Base-by-base conservation (phyloP, 148 eudicot species). In the Vaccinium myrtillus region DNA sequence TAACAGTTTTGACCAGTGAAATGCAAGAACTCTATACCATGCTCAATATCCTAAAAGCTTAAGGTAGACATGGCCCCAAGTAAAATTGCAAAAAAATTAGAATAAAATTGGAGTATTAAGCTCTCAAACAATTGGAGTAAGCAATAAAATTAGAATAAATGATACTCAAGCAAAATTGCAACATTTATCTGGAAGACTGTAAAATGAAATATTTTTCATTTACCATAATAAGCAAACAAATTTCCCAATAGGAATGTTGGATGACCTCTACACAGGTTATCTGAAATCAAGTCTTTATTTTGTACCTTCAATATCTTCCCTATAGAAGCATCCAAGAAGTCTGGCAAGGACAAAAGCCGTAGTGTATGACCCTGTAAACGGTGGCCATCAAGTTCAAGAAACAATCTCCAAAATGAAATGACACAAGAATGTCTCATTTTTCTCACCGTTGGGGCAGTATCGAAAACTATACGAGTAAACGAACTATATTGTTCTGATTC, bases 401-500 rank as follows among this genome's bases (percentile, higher is more conserved):
- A 61, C 74, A 79, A 25, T 65, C 6, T 50, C 77, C 30, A 46
- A 51, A 30, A 80, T 4, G 27, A 49, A 61, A 70, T 15, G 30
- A 73, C 2, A 75, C 25, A 67, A 55, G 71, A 76, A 74, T 58
- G 25, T 54, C 1, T 54, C 19, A 5, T 36, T 78, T 71, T 78
- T 65, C 92, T 92, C 80, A 96, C 99, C 90, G 99, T 95, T 55
- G 99, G 98, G 83, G 98, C 98, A 56, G 98, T 96, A 87, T 96
- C 99, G 86, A 96, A 96, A 32, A 96, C 91, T 82, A 96, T 96
- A 25, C 98, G 91, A 53, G 99, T 91, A 87, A 96, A 96, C 93
- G 92, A 91, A 80, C 84, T 91, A 85, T 96, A 96, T 81, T 96
- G 93, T 86, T 81, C 87, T 83, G 97, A 93, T 73, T 96, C 99